These are phyloP conservation scores for Nicotiana benthamiana DNA, from an alignment of 257 asterid species.

Conservation along the genomic window DNA sequence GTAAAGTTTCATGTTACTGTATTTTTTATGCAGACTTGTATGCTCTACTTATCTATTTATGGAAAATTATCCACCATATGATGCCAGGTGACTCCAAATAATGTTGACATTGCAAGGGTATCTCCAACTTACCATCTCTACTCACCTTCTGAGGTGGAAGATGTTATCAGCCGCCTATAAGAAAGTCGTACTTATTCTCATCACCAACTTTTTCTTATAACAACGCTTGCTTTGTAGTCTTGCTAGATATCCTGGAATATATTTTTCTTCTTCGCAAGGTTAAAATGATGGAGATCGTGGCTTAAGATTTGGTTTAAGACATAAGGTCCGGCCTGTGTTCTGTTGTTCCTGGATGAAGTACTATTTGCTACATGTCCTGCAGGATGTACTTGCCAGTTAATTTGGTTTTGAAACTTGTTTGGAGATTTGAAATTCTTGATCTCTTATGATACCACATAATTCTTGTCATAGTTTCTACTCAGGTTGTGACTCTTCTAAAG, in stretches of 20 bases:
- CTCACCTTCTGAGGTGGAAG: conserved; percentile 77
- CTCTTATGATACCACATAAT: too few relatives aligned
- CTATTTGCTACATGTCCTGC: background rate
- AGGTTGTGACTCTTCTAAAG: too few relatives aligned
- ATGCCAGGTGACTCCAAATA: conserved; percentile 75
- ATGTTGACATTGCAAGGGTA: conserved; percentile 82
- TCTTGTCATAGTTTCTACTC: background rate
- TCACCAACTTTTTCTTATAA: background rate
- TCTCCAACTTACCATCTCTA: conserved; percentile 74
- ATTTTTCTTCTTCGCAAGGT: background rate
- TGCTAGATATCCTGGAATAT: background rate
- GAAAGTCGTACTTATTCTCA: background rate
- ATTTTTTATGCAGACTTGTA: background rate
- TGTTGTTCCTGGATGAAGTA: background rate
- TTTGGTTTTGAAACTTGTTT: background rate
- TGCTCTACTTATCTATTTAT: background rate
- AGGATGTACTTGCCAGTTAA: background rate
- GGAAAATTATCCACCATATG: background rate
- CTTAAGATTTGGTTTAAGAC: background rate
- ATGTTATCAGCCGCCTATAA: conserved; percentile 60
- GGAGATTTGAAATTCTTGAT: background rate
- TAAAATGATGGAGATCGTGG: background rate
- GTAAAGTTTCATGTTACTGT: conserved; percentile 19
- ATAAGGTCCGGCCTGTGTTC: background rate
- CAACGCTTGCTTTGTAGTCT: background rate